Conservation (phyloP, 148 eudicot genomes). For the Rheum nobile region DNA sequence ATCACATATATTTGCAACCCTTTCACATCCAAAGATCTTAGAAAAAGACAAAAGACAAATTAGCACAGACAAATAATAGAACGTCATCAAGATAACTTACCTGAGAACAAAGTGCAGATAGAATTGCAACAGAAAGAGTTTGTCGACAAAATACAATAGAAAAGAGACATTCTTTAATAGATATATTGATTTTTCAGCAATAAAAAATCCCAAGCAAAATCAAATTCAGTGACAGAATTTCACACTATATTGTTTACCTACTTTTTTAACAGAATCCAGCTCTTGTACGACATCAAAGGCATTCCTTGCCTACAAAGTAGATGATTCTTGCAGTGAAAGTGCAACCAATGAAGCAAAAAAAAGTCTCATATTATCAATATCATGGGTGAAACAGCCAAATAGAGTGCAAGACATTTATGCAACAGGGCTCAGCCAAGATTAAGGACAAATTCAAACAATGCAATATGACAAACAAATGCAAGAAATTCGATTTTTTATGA, state of each 20-base stretch:
- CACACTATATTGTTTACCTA: conserved; percentile 37
- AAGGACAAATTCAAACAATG: not conserved
- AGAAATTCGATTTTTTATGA: not conserved
- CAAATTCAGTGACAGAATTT: not conserved
- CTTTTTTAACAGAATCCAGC: conserved; percentile 48
- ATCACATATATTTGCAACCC: conserved; percentile 79
- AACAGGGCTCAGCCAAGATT: not conserved
- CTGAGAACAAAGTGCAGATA: too few species aligned
- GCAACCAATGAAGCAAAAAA: conserved; percentile 5
- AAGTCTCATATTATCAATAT: not conserved
- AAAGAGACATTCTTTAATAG: too few species aligned
- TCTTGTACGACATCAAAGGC: conserved; percentile 52
- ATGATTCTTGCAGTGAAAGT: conserved; percentile 3
- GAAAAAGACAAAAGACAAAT: conserved; percentile 4
- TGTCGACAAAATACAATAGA: too few species aligned
- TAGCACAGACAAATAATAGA: too few species aligned
- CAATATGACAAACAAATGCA: not conserved
- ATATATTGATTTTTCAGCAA: not conserved
- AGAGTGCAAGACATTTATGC: not conserved
- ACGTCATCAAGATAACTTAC: too few species aligned
- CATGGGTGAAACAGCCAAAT: not conserved
- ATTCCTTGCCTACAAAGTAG: conserved; percentile 56
- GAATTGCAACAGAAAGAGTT: too few species aligned
- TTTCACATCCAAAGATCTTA: conserved; percentile 64
- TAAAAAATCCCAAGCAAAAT: not conserved